Percentiles rank a stretch among this genome's conserved stretches.
These are phyloP conservation scores for Solidago caesia DNA, from an alignment of 129 eudicot species.

Conservation along the genomic window DNA sequence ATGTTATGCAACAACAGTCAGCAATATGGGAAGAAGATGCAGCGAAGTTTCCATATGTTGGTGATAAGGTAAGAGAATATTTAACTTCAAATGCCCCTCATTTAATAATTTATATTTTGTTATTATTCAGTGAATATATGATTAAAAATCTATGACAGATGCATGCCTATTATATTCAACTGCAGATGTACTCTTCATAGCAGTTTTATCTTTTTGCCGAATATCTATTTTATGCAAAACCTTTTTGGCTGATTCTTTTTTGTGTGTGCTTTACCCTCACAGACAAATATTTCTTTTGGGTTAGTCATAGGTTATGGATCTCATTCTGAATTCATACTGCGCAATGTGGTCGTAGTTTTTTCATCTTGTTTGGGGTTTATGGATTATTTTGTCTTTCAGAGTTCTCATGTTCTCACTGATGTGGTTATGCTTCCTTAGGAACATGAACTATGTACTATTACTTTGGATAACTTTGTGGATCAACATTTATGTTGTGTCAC, in stretches of 20 bases:
- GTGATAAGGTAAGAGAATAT: constrained; percentile 60
- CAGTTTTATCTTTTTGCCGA: too few species aligned
- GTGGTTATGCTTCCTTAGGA: too few species aligned
- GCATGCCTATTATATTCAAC: not conserved
- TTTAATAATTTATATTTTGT: too few species aligned
- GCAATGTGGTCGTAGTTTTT: not conserved
- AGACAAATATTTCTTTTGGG: not conserved
- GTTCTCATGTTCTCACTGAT: too few species aligned
- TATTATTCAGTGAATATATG: too few species aligned
- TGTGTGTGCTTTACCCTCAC: not conserved
- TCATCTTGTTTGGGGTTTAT: not conserved
- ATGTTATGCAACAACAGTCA: constrained; percentile 81
- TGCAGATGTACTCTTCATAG: not conserved
- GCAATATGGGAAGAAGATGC: constrained; percentile 70
- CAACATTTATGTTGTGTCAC: constrained; percentile 7
- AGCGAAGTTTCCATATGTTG: constrained; percentile 62
- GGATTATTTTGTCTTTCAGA: too few species aligned
- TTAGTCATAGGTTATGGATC: not conserved
- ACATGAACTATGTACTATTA: not conserved
- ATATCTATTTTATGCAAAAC: not conserved
- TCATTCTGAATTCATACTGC: not conserved
- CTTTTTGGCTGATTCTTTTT: not conserved
- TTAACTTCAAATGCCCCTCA: not conserved
- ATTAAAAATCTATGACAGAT: too few species aligned
- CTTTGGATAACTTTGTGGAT: not conserved